Conservation (phyloP, 139 green algal genomes). For the Desmodesmus armatus region DNA sequence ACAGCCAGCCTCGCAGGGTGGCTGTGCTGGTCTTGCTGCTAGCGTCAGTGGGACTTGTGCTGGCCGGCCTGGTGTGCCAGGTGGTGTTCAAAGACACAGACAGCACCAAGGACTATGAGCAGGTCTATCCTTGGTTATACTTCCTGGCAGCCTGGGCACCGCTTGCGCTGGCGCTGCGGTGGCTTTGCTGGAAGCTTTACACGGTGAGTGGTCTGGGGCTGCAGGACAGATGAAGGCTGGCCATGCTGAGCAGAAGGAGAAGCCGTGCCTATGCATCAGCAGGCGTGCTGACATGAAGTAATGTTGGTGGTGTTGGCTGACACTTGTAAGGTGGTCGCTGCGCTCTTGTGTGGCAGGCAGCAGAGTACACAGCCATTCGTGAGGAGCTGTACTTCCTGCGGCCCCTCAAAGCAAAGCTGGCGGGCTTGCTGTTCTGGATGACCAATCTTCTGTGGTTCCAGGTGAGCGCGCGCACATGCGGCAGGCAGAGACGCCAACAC, state of each 20-base stretch:
- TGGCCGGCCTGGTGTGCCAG: constrained; percentile 13
- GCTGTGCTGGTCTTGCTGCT: background rate
- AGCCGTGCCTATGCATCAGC: background rate
- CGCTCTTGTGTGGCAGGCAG: no score
- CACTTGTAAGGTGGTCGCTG: no score
- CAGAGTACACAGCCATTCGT: constrained; percentile 15
- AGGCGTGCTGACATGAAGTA: background rate
- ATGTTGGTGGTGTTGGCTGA: no score
- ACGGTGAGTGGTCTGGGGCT: background rate
- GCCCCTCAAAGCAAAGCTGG: background rate
- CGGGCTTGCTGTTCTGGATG: constrained; percentile 7
- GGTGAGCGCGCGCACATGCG: background rate
- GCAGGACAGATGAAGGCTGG: background rate
- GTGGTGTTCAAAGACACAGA: background rate
- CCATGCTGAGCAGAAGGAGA: background rate
- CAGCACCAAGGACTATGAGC: background rate
- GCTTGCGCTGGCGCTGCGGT: background rate
- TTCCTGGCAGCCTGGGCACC: constrained; percentile 19
- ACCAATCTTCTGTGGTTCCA: constrained; percentile 16
- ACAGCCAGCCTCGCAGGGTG: background rate
- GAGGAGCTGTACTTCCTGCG: constrained; percentile 36
- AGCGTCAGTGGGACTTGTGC: background rate
- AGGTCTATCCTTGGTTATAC: constrained; percentile 15
- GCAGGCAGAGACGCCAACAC: background rate
- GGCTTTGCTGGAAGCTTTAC: constrained; percentile 14